A percentile compares a stretch with the other conserved stretches of the same genome.
Evolutionary conservation across 495 filamentous ascomycete species (phyloP).

Genomic region (Astrothelium subdiscretum): DNA sequence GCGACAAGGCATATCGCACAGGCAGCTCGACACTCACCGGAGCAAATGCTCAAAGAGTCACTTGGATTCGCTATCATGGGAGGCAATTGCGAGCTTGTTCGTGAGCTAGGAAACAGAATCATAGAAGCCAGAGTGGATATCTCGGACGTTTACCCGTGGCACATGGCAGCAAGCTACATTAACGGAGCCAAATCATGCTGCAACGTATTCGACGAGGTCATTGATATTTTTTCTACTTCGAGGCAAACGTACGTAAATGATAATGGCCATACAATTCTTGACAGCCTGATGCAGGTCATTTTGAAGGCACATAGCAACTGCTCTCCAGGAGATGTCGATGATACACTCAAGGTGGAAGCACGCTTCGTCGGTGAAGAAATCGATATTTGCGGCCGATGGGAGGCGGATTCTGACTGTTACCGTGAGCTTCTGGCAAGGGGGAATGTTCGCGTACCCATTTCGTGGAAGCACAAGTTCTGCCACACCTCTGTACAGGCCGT

Average conservation of each 20-base stretch:
- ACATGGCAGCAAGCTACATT: slow-evolving; percentile 31
- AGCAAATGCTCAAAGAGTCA: slow-evolving; percentile 25
- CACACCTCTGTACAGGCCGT: slow-evolving; percentile 11
- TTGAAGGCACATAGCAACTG: slow-evolving; percentile 30
- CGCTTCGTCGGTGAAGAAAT: slow-evolving; percentile 8
- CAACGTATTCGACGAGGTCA: slow-evolving; percentile 17
- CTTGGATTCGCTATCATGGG: slow-evolving; percentile 33
- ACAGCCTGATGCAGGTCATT: slow-evolving; percentile 32
- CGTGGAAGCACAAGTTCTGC: slow-evolving; percentile 16
- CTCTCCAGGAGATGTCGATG: slow-evolving; percentile 19
- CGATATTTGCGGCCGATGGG: slow-evolving; percentile 15
- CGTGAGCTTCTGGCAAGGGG: neutral
- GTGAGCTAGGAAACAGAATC: slow-evolving; percentile 5
- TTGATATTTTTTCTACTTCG: neutral
- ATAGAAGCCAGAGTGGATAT: slow-evolving; percentile 2
- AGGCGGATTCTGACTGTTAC: slow-evolving; percentile 7
- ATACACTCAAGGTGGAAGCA: neutral
- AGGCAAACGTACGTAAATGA: slow-evolving; percentile 21
- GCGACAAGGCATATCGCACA: slow-evolving; percentile 17
- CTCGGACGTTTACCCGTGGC: slow-evolving; percentile 25
- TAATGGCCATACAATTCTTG: slow-evolving; percentile 32
- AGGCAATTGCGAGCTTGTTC: slow-evolving; percentile 20
- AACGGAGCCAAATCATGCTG: slow-evolving; percentile 33
- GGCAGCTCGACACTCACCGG: slow-evolving; percentile 18
- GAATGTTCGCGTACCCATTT: neutral